Percentiles rank a stretch among this genome's conserved stretches.
phyloP scores from a whole-genome alignment of 2,329 filamentous ascomycete species.

The Venturia asperata region DNA sequence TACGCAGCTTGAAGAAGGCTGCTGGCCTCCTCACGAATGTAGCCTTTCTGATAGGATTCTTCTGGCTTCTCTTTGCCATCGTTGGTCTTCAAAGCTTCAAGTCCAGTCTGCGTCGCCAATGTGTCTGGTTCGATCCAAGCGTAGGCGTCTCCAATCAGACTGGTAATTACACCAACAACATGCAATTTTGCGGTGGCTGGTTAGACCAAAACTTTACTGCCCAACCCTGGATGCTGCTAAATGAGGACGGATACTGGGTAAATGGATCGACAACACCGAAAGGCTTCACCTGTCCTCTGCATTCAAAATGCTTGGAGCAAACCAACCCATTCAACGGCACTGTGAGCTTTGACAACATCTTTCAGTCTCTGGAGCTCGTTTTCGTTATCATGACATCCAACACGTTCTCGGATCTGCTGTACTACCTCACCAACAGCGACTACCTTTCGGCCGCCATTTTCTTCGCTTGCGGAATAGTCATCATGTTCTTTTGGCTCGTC shows the following conservation, averaged over 20 bases:
- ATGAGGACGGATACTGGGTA: conserved; percentile 40
- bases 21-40: conserved; percentile 87
- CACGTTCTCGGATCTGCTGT: conserved; percentile 91
- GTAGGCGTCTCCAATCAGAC: conserved; percentile 35
- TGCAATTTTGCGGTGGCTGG: conserved; percentile 83
- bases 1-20: conserved; percentile 91
- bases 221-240: conserved; percentile 58
- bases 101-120: conserved; percentile 43
- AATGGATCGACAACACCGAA: conserved; percentile 54
- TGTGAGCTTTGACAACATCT: conserved; percentile 89
- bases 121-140: conserved; percentile 46
- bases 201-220: conserved; percentile 47
- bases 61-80: conserved; percentile 96
- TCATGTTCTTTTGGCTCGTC: conserved; percentile 93
- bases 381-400: conserved; percentile 99
- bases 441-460: conserved; percentile 80
- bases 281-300: conserved; percentile 78
- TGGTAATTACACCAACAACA: conserved; percentile 46
- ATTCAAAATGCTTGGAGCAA: conserved; percentile 76
- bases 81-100: conserved; percentile 92
- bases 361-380: conserved; percentile 84
- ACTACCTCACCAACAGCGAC: conserved; percentile 85
- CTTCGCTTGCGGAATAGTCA: conserved; percentile 66
- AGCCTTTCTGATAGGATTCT: conserved; percentile 89
- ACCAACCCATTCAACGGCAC: conserved; percentile 75